phyloP scores from a whole-genome alignment of 257 asterid species.

The Fraxinus pennsylvanica region DNA sequence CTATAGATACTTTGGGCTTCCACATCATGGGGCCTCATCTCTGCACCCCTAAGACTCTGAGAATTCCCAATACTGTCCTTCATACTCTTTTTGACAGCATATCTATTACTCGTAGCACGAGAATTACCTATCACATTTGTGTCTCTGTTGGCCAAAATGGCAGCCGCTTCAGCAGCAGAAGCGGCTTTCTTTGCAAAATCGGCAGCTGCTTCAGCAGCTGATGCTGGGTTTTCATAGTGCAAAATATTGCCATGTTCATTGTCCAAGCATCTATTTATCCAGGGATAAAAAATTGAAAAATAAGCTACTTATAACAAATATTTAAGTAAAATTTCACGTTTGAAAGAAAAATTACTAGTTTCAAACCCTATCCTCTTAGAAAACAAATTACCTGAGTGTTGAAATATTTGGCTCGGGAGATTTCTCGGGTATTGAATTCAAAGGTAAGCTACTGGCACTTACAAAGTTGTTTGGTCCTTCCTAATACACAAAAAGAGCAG shows the following conservation, averaged over 20 bases:
- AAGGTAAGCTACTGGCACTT: constrained; percentile 73
- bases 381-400: constrained; percentile 45
- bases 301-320: background rate
- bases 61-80: constrained; percentile 30
- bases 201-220: constrained; percentile 89
- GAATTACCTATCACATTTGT: constrained; percentile 37
- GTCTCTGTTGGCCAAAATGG: constrained; percentile 51
- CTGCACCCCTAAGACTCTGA: constrained; percentile 14
- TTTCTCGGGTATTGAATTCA: constrained; percentile 52
- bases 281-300: constrained; percentile 6
- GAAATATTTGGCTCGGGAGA: constrained; percentile 41
- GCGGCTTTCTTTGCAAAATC: constrained; percentile 68
- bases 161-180: constrained; percentile 94
- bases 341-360: background rate
- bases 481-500: constrained; percentile 36
- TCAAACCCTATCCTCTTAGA: background rate
- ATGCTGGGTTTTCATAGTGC: constrained; percentile 58
- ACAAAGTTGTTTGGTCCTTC: constrained; percentile 71
- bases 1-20: constrained; percentile 41
- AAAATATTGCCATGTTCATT: constrained; percentile 40
- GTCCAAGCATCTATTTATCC: constrained; percentile 12
- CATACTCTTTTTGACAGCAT: constrained; percentile 29
- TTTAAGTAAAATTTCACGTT: background rate
- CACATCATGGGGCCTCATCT: constrained; percentile 18
- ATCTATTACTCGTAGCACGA: constrained; percentile 24